Evolutionary conservation across 345 rosid genomes (phyloP).

Genomic region (Brassica rapa): DNA sequence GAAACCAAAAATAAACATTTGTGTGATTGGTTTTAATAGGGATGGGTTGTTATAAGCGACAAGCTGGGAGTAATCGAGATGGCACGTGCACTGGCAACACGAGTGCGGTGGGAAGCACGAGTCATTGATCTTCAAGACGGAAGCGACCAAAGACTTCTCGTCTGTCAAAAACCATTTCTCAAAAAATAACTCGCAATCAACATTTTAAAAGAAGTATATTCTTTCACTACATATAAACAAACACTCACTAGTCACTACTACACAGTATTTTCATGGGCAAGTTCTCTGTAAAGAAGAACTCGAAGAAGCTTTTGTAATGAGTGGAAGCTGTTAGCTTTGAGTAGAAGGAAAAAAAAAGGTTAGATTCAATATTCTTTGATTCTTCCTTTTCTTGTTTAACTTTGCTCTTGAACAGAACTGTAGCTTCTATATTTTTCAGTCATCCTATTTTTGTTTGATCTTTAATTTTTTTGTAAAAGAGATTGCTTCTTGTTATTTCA

Average conservation of each 20-base stretch:
- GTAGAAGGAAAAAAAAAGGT: constrained; percentile 28
- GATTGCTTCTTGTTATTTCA: constrained; percentile 9
- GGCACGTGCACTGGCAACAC: constrained; percentile 75
- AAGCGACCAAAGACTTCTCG: constrained; percentile 88
- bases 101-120: constrained; percentile 96
- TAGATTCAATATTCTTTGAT: constrained; percentile 40
- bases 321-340: constrained; percentile 40
- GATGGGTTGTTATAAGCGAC: constrained; percentile 88
- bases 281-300: constrained; percentile 19
- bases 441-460: constrained; percentile 32
- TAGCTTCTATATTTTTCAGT: constrained; percentile 29
- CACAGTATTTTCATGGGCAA: neutral
- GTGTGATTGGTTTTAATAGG: constrained; percentile 47
- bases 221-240: constrained; percentile 1
- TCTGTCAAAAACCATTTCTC: constrained; percentile 88
- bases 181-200: constrained; percentile 52
- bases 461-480: constrained; percentile 33
- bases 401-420: constrained; percentile 21
- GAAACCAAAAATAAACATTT: neutral
- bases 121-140: constrained; percentile 94
- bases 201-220: neutral
- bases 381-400: constrained; percentile 4
- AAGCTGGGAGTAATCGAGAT: constrained; percentile 74
- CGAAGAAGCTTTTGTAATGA: constrained; percentile 17
- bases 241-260: constrained; percentile 34